Percentiles rank a stretch among this genome's conserved stretches.
Conservation (phyloP, 768 basidiomycete genomes). For the Lactifluus piperatus region DNA sequence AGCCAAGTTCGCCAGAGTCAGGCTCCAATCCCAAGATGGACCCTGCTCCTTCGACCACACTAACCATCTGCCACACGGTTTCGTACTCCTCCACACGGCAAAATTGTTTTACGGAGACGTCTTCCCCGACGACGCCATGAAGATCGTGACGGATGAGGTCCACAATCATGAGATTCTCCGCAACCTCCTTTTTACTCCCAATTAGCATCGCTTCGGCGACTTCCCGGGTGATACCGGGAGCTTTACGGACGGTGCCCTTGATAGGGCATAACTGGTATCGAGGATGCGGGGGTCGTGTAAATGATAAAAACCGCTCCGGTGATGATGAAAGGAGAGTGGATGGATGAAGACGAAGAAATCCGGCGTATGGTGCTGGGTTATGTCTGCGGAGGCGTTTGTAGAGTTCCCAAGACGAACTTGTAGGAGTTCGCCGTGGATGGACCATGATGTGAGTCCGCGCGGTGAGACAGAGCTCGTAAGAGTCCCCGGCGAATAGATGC, state of each 20-base stretch:
- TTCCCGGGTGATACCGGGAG: slow-evolving; percentile 49
- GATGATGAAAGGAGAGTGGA: slow-evolving; percentile 78
- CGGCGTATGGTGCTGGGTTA: slow-evolving; percentile 88
- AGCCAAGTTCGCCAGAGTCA: slow-evolving; percentile 46
- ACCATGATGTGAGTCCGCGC: slow-evolving; percentile 54
- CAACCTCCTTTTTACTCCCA: slow-evolving; percentile 79
- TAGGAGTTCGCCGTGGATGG: slow-evolving; percentile 18
- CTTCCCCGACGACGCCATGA: slow-evolving; percentile 71
- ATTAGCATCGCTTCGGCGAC: slow-evolving; percentile 55
- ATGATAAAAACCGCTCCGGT: slow-evolving; percentile 87
- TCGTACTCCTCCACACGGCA: slow-evolving; percentile 87
- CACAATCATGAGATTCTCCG: slow-evolving; percentile 97
- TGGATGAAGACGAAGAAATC: slow-evolving; percentile 68
- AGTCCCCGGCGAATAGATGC: slow-evolving; percentile 72
- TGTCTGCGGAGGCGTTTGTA: slow-evolving; percentile 60
- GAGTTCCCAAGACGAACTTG: slow-evolving; percentile 57
- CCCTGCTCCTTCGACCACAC: slow-evolving; percentile 72
- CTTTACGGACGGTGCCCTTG: slow-evolving; percentile 83
- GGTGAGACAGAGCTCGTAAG: slow-evolving; percentile 90
- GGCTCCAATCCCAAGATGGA: slow-evolving; percentile 21
- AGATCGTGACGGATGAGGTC: slow-evolving; percentile 93
- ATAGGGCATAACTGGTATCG: slow-evolving; percentile 85
- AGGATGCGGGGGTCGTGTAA: slow-evolving; percentile 51
- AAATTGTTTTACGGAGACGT: slow-evolving; percentile 77
- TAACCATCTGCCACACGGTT: slow-evolving; percentile 93